phyloP scores from a whole-genome alignment of 108 stramenopile species.

The Mayamaea pseudoterrestris region DNA sequence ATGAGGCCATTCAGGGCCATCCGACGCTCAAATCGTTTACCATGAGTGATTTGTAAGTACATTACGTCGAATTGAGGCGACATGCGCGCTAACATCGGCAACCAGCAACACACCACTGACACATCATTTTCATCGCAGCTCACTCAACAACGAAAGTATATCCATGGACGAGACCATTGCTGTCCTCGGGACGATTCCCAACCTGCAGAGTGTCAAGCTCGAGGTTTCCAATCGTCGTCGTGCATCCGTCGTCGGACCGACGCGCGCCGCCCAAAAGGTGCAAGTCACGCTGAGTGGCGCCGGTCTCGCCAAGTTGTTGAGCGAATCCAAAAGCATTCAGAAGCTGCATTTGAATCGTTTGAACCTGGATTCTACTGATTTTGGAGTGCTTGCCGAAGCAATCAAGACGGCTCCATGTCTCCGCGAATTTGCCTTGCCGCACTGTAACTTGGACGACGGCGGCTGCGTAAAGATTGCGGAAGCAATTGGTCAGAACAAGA shows the following conservation, averaged over 20 bases:
- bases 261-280: not conserved
- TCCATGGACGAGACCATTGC: slow-evolving; percentile 1
- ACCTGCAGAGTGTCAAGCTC: slow-evolving; percentile 7
- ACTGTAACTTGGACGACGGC: slow-evolving; percentile 5
- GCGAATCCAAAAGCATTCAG: not conserved
- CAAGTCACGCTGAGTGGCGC: not conserved
- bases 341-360: slow-evolving; percentile 3
- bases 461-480: not conserved
- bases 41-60: slow-evolving; percentile 3
- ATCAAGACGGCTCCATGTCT: slow-evolving; percentile 4
- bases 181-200: not conserved
- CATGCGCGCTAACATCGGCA: no score
- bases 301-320: slow-evolving; percentile 2
- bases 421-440: slow-evolving; percentile 2
- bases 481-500: not conserved
- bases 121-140: no score
- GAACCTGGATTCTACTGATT: not conserved
- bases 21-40: not conserved
- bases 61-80: no score
- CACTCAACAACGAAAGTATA: slow-evolving; percentile 3
- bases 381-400: slow-evolving; percentile 4
- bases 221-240: slow-evolving; percentile 2
- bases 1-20: slow-evolving; percentile 2
- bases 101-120: no score
- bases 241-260: not conserved